phyloP scores from a whole-genome alignment of 225 moss, liverwort and hornwort genomes.

The Rhytidiadelphus loreus region DNA sequence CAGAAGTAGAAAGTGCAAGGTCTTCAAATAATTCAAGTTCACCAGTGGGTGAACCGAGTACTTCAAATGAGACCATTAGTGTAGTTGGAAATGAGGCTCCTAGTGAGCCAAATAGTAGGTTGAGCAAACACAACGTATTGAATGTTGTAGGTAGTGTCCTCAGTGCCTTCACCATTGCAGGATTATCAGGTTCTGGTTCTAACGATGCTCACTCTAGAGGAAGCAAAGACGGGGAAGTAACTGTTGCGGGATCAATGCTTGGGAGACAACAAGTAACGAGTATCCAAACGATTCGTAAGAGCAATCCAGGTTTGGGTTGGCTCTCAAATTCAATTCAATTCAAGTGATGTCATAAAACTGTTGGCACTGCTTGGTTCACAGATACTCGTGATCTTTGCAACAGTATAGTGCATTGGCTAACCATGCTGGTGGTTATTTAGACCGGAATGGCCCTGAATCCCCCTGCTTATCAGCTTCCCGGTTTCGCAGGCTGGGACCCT shows the following conservation, averaged over 20 bases:
- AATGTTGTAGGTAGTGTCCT: constrained; percentile 19
- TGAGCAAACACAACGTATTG: constrained; percentile 7
- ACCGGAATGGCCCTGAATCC: not conserved
- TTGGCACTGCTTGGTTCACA: not conserved
- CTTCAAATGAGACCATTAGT: not conserved
- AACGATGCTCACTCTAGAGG: not conserved
- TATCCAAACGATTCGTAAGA: constrained; percentile 27
- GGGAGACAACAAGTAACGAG: constrained; percentile 39
- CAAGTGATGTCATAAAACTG: constrained; percentile 4
- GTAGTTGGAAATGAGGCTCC: not conserved
- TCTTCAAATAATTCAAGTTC: not conserved
- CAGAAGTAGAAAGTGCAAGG: constrained; percentile 2
- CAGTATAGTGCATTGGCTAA: not conserved
- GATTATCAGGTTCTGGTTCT: constrained; percentile 8
- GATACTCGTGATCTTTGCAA: not conserved
- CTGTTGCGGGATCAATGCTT: constrained; percentile 31
- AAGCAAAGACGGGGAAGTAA: constrained; percentile 2
- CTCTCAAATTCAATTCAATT: constrained; percentile 17
- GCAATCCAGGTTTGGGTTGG: constrained; percentile 50
- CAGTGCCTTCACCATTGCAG: constrained; percentile 9
- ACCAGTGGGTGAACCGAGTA: not conserved
- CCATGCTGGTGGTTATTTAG: not conserved
- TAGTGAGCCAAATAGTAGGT: not conserved
- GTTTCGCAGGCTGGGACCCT: not conserved
- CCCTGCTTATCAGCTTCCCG: not conserved